Evolutionary conservation across 1,284 basidiomycete genomes (phyloP).

Genomic region (Microbotryum silenes-acaulis): DNA sequence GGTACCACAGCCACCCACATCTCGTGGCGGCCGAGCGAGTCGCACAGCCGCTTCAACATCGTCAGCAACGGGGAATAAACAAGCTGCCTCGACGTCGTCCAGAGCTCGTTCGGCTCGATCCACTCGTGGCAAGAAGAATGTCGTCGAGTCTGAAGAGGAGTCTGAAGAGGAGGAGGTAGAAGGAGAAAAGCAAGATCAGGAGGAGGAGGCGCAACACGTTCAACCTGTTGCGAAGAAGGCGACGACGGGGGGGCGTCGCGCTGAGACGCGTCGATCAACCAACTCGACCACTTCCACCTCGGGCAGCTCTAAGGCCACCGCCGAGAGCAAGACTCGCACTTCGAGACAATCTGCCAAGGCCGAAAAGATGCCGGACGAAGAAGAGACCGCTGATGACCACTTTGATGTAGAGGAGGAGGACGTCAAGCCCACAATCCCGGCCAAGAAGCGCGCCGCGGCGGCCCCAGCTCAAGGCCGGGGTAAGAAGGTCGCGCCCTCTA

Average conservation of each 20-base stretch:
- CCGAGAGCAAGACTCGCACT: slow-evolving; percentile 1
- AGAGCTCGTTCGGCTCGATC: too few relatives aligned
- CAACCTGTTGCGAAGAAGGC: neutral
- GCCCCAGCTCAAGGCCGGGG: slow-evolving; percentile 1
- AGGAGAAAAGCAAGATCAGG: neutral
- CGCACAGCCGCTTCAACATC: too few relatives aligned
- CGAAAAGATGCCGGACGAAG: slow-evolving; percentile 10
- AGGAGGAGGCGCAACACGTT: neutral
- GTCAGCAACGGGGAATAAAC: too few relatives aligned
- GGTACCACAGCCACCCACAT: too few relatives aligned
- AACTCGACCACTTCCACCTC: slow-evolving; percentile 10
- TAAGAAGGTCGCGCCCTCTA: slow-evolving; percentile 7
- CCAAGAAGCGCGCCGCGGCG: slow-evolving; percentile 1
- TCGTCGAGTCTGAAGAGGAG: too few relatives aligned
- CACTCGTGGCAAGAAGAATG: too few relatives aligned
- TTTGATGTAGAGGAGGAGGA: slow-evolving; percentile 5
- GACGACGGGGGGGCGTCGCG: neutral
- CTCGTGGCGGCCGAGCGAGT: too few relatives aligned
- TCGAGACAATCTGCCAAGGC: slow-evolving; percentile 5
- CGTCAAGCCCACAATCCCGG: slow-evolving; percentile 9
- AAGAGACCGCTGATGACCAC: slow-evolving; percentile 13
- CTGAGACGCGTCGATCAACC: slow-evolving; percentile 3
- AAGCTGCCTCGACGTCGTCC: too few relatives aligned
- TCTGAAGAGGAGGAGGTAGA: too few relatives aligned
- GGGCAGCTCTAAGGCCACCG: neutral